Evolutionary conservation across 495 filamentous ascomycete species (phyloP), one percentile per base, ranked within the genome.

Genomic region (Talaromyces ruber): DNA sequence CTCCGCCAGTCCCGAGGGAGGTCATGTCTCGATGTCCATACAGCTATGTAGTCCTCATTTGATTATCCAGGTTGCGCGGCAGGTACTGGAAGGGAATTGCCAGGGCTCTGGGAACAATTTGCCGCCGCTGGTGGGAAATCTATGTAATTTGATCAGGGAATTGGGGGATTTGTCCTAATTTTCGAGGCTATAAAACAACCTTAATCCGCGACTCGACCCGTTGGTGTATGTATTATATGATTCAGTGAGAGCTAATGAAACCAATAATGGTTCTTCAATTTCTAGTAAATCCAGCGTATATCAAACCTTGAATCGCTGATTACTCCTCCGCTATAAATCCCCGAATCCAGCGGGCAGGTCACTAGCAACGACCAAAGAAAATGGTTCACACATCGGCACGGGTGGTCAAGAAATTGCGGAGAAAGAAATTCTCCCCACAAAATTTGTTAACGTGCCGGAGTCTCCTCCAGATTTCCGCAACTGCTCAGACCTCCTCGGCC

Each of bases 61-160:
- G 47, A 75, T 82, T 2, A 81, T 86, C 69, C 71, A 71, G 28
- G 69, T 76, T 47, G 75, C 77, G 8, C 70, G 79, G 53, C 72
- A 77, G 51, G 70, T 84, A 0, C 69, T 85, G 55, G 68, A 72
- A 25, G 66, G 69, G 5, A 83, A 83, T 66, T 81, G 77, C 66
- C 63, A 65, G 14, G 66, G 68, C 63, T 7, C 47, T 9, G 63
- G 30, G 12, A 67, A 71, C 8, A 63, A 66, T 25, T 29, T 67
- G 30, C 76, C 79, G 29, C 78, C 78, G 14, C 65, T 82, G 55
- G 75, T 81, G 30, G 80, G 83, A 57, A 86, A 84, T 63, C 69
- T 85, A 16, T 74, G 82, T 60, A 65, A 77, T 22, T 64, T 86
- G 62, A 75, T 85, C 65, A 79, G 79, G 61, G 79, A 82, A 59